Evolutionary conservation across 805 yeast genomes (phyloP), one percentile per base, ranked within the genome.

Genomic region (Candida arabinofermentans): DNA sequence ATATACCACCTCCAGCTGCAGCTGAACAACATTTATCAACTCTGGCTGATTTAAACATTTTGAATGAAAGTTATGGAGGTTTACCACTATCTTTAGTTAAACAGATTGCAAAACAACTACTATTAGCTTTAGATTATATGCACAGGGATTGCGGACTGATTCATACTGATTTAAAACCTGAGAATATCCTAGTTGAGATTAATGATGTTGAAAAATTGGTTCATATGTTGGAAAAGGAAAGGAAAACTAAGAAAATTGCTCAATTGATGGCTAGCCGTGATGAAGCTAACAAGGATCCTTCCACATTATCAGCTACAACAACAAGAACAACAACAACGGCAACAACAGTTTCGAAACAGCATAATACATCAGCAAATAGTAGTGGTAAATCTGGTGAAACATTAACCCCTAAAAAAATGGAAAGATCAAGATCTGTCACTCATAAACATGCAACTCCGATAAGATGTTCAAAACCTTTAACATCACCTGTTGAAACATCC

Each of bases 101-200:
- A 56, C 79, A 71, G 50, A 77, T 81, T 27, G 65, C 79, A 8
- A 75, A 70, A 46, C 86, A 81, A 56, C 53, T 79, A 30, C 62
- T 79, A 27, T 47, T 72, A 31, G 79, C 81, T 1, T 55, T 80
- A 44, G 82, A 79, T 57, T 78, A 73, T 52, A 62, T 80, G 48
- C 86, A 81, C 57, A 49, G 75, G 32, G 70, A 65, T 51, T 80
- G 86, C 58, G 85, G 85, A 2, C 66, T 81, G 9, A 80, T 82
- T 31, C 91, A 84, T 61, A 77, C 90, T 10, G 90, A 83, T 57
- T 69, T 84, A 38, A 84, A 84, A 59, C 89, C 90, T 2, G 90
- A 83, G 54, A 85, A 85, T 61, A 74, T 79, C 3, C 59, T 76
- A 33, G 69, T 77, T 32, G 79, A 75, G 48, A 73, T 79, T 24